Base-by-base conservation (phyloP, 2,329 filamentous ascomycete genomes). In the Mollisiaceae sp. region DNA sequence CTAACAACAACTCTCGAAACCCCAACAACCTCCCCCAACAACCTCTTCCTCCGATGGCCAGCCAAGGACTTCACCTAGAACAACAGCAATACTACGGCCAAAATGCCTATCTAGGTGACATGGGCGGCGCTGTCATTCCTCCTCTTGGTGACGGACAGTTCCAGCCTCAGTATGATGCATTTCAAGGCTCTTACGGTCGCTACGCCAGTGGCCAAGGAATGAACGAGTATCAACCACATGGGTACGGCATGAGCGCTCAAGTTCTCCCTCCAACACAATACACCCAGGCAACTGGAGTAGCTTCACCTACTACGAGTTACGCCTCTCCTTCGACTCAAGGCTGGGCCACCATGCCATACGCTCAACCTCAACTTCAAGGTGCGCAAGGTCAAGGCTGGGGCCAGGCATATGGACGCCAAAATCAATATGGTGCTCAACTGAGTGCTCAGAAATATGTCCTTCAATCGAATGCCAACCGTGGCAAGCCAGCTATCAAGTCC, bases 391-490 rank as follows among this genome's bases (percentile, higher is more conserved):
- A 54, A 32, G 27, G 8, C 38, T 63, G 59, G 60, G 60, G 11
- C 18, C 43, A 32, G 38, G 22, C 62, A 14, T 60, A 64, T 24
- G 47, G 55, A 32, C 3, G 27, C 27, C 27, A 32, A 32, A 32
- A 32, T 52, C 58, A 59, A 39, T 62, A 60, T 18, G 55, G 59
- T 9, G 45, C 36, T 35, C 59, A 62, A 27, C 45, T 18, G 60
- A 27, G 22, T 22, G 45, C 39, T 18, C 38, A 12, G n/a, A 38
- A 22, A 36, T 60, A 61, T 38, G 35, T 39, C 24, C 38, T 58
- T 18, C 64, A 61, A 35, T 54, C 64, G 6, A 63, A 66, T 43
- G 35, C n/a, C 43, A 63, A 65, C 54, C 63, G 63, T 24, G 65
- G 67, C 8, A 65, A 68, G 66, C 56, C 62, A 22, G 36, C 35